phyloP scores from a whole-genome alignment of 2,329 filamentous ascomycete species.

The Aspergillus viridinutans region DNA sequence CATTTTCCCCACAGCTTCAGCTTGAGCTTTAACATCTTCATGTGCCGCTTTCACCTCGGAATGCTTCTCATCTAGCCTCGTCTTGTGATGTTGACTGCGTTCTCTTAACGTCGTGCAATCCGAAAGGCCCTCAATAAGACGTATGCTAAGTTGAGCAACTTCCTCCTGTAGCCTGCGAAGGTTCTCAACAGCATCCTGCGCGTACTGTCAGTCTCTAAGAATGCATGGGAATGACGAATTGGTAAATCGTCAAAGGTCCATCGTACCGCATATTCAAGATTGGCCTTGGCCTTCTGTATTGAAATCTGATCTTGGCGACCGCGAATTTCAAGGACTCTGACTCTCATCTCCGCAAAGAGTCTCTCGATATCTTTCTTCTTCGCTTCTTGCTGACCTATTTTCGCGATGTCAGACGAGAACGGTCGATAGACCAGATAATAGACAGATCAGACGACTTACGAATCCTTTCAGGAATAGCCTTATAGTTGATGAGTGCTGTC shows the following conservation, averaged over 20 bases:
- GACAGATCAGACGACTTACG: constrained; percentile 45
- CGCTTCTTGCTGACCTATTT: constrained; percentile 43
- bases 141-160: constrained; percentile 65
- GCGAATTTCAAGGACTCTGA: constrained; percentile 49
- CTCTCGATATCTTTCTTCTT: constrained; percentile 43
- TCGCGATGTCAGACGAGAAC: constrained; percentile 23
- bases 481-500: constrained; percentile 60
- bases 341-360: constrained; percentile 40
- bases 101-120: constrained; percentile 67
- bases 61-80: constrained; percentile 40
- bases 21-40: constrained; percentile 31
- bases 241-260: neutral
- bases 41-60: constrained; percentile 37
- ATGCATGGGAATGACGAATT: constrained; percentile 1
- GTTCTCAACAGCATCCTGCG: constrained; percentile 54
- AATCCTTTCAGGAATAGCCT: constrained; percentile 66
- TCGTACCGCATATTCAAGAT: constrained; percentile 54
- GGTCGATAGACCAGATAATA: constrained; percentile 9
- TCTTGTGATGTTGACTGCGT: constrained; percentile 59
- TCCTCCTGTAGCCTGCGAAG: constrained; percentile 61
- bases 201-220: neutral
- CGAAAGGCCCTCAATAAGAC: constrained; percentile 74
- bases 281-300: constrained; percentile 54
- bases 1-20: constrained; percentile 14
- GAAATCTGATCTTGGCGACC: constrained; percentile 54